These are phyloP conservation scores for Septoria petroselini DNA, from an alignment of 2,329 filamentous ascomycete genomes.

Conservation along the genomic window DNA sequence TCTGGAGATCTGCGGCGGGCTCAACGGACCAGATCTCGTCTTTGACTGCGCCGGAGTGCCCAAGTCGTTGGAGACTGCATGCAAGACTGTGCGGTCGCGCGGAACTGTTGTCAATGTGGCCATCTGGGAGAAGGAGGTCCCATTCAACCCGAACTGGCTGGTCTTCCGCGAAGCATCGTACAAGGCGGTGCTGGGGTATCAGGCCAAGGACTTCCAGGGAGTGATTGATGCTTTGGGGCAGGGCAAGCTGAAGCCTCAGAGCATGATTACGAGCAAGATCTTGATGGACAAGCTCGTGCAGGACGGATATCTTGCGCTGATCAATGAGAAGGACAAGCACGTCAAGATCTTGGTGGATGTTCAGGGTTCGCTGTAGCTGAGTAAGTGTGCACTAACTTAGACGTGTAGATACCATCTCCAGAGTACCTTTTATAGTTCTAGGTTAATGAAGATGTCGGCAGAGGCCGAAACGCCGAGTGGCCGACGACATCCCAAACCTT, in stretches of 20 bases:
- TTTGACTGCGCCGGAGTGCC: conserved; percentile 63
- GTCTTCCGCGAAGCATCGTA: conserved; percentile 55
- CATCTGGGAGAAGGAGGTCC: conserved; percentile 58
- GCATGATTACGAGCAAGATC: conserved; percentile 62
- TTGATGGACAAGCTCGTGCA: conserved; percentile 55
- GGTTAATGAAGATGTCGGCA: too few species aligned
- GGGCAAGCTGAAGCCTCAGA: conserved; percentile 48
- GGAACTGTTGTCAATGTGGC: conserved; percentile 64
- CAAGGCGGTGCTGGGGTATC: conserved; percentile 51
- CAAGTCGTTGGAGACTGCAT: conserved; percentile 41
- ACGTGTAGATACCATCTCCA: too few species aligned
- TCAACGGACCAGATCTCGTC: conserved; percentile 55
- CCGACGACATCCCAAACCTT: conserved; percentile 7
- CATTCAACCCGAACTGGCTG: conserved; percentile 54
- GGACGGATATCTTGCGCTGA: conserved; percentile 56
- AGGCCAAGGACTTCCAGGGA: conserved; percentile 54
- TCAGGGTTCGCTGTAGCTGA: conserved; percentile 20
- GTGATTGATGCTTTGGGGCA: conserved; percentile 48
- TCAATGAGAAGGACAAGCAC: conserved; percentile 59
- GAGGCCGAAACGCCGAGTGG: too few species aligned
- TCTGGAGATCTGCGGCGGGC: conserved; percentile 47
- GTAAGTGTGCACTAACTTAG: too few species aligned
- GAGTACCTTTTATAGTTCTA: too few species aligned
- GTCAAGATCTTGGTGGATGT: conserved; percentile 61
- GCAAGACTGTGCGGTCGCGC: conserved; percentile 51